These are phyloP conservation scores for Medicago arabica DNA, from an alignment of 306 rosid species.

Conservation along the genomic window DNA sequence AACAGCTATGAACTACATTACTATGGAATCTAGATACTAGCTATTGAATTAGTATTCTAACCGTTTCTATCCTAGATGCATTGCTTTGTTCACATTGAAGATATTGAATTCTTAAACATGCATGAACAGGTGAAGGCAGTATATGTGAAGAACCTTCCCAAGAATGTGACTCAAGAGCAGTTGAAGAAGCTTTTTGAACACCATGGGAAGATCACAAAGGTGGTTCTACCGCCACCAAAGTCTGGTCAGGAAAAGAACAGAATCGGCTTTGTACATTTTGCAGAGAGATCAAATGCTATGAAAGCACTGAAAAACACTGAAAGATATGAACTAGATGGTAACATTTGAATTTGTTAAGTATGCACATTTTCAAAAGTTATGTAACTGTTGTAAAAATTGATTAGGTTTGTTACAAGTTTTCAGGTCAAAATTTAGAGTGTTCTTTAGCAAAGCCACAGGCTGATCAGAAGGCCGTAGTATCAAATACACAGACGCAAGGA, in stretches of 20 bases:
- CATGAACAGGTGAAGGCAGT: constrained; percentile 85
- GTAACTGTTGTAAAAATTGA: constrained; percentile 35
- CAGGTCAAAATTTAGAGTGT: constrained; percentile 90
- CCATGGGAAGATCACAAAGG: constrained; percentile 95
- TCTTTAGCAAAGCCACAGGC: constrained; percentile 98
- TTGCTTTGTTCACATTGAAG: constrained; percentile 32
- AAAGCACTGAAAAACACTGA: constrained; percentile 91
- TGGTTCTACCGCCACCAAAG: constrained; percentile 91
- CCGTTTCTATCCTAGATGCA: constrained; percentile 32
- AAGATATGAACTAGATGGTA: constrained; percentile 90
- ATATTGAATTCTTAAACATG: constrained; percentile 29
- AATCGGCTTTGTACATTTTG: constrained; percentile 95
- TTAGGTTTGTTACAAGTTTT: constrained; percentile 31
- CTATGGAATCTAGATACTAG: neutral
- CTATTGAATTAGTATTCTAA: constrained; percentile 22
- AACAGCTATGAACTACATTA: neutral
- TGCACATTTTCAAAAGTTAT: constrained; percentile 5
- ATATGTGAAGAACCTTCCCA: constrained; percentile 88
- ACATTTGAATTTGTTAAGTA: constrained; percentile 20
- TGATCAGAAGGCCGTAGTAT: constrained; percentile 80
- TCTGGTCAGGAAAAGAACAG: constrained; percentile 89
- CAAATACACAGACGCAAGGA: constrained; percentile 69
- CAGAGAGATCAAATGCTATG: constrained; percentile 92
- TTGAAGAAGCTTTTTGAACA: constrained; percentile 87
- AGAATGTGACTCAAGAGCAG: constrained; percentile 90